These are phyloP conservation scores for Mallotus repandus DNA, from an alignment of 441 rosid genomes.

Conservation along the genomic window DNA sequence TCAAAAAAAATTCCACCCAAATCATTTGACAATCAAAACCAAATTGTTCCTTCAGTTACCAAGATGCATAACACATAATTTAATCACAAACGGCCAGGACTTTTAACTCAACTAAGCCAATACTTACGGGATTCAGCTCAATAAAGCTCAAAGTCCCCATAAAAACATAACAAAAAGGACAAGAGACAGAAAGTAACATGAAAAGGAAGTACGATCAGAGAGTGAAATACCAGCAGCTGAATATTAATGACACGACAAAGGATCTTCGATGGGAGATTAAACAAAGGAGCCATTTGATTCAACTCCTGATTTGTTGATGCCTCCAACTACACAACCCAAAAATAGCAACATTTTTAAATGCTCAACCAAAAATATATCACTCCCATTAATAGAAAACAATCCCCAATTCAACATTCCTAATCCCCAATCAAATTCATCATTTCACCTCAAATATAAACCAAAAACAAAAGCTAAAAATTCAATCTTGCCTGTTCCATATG, in stretches of 20 bases:
- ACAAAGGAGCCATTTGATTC: conserved; percentile 62
- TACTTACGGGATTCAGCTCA: neutral
- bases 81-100: neutral
- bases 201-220: conserved; percentile 7
- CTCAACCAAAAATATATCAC: conserved; percentile 4
- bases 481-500: conserved; percentile 83
- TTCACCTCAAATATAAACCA: neutral
- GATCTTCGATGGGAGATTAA: conserved; percentile 74
- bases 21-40: conserved; percentile 12
- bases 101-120: neutral
- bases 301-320: conserved; percentile 88
- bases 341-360: conserved; percentile 20
- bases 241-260: conserved; percentile 78
- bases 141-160: neutral
- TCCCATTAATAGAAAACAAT: conserved; percentile 19
- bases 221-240: conserved; percentile 55
- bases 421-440: neutral
- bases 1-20: conserved; percentile 11
- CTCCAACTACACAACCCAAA: conserved; percentile 53
- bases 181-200: neutral
- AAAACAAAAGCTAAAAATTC: neutral
- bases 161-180: conserved; percentile 16
- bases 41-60: neutral
- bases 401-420: conserved; percentile 10
- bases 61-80: neutral